phyloP scores from a whole-genome alignment of 768 basidiomycete species.

The Tricholomella constricta region DNA sequence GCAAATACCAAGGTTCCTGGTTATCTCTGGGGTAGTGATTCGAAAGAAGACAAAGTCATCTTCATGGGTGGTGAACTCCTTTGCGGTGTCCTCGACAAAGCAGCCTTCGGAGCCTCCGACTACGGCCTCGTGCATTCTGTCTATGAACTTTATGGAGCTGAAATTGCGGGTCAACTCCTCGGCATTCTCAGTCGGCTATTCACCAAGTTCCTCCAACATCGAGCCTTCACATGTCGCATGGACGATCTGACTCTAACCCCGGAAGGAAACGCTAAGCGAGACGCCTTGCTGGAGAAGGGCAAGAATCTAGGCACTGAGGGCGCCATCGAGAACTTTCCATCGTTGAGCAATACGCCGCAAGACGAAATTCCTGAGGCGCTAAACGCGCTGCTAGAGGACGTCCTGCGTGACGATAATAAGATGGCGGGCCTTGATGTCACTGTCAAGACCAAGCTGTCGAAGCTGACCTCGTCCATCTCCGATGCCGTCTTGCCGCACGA shows the following conservation, averaged over 20 bases:
- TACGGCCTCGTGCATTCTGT: slow-evolving; percentile 97
- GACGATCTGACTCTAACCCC: slow-evolving; percentile 92
- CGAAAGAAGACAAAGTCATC: slow-evolving; percentile 82
- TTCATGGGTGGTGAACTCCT: slow-evolving; percentile 94
- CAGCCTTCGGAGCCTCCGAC: slow-evolving; percentile 94
- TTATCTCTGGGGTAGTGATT: slow-evolving; percentile 79
- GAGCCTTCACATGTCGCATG: slow-evolving; percentile 98
- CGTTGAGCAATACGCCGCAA: slow-evolving; percentile 52
- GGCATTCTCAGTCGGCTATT: slow-evolving; percentile 93
- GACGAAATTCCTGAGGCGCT: slow-evolving; percentile 61
- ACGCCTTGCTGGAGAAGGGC: slow-evolving; percentile 65
- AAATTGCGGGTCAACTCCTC: slow-evolving; percentile 85
- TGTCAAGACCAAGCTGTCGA: slow-evolving; percentile 82
- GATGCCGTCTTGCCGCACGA: slow-evolving; percentile 85
- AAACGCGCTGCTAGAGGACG: slow-evolving; percentile 78
- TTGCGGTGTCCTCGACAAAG: slow-evolving; percentile 94
- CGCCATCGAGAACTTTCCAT: slow-evolving; percentile 89
- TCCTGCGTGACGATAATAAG: slow-evolving; percentile 92
- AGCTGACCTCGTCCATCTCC: slow-evolving; percentile 88
- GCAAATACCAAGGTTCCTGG: slow-evolving; percentile 91
- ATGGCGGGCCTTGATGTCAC: slow-evolving; percentile 97
- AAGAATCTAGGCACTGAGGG: slow-evolving; percentile 79
- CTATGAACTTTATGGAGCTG: slow-evolving; percentile 92
- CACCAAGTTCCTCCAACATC: slow-evolving; percentile 95
- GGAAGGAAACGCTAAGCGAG: slow-evolving; percentile 72